Conservation (phyloP, 768 basidiomycete genomes). For the Austroboletus eburneus region DNA sequence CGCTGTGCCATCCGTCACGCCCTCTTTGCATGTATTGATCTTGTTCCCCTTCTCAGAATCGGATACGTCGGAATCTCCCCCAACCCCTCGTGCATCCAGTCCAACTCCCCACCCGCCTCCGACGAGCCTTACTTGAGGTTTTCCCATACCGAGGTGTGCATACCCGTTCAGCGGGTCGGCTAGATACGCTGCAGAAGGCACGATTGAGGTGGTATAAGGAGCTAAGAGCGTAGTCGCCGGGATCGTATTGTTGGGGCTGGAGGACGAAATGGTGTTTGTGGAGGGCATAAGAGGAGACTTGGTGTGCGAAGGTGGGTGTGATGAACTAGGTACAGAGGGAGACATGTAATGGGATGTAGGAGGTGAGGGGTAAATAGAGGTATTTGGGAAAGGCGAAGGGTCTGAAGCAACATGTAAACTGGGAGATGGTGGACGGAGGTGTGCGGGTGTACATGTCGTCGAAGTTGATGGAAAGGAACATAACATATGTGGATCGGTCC, state of each 20-base stretch:
- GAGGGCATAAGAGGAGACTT: constrained; percentile 33
- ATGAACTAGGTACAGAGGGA: constrained; percentile 18
- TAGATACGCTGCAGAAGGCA: constrained; percentile 66
- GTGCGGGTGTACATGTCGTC: constrained; percentile 18
- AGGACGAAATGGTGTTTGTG: constrained; percentile 35
- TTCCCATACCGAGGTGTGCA: constrained; percentile 74
- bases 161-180: constrained; percentile 85
- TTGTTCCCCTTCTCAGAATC: constrained; percentile 19
- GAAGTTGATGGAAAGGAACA: constrained; percentile 8
- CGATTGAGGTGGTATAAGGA: constrained; percentile 59
- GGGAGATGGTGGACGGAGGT: constrained; percentile 29
- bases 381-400: constrained; percentile 16
- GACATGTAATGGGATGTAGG: constrained; percentile 23
- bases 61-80: constrained; percentile 36
- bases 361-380: constrained; percentile 24
- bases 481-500: constrained; percentile 9
- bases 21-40: constrained; percentile 30
- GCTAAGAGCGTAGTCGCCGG: constrained; percentile 54
- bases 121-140: constrained; percentile 76
- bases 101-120: constrained; percentile 75
- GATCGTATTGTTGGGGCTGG: constrained; percentile 53
- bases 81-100: constrained; percentile 72
- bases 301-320: constrained; percentile 13
- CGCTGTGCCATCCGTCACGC: constrained; percentile 41
- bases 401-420: constrained; percentile 22